These are phyloP conservation scores for Trichoderma polysporum DNA, from an alignment of 2,329 filamentous ascomycete genomes.

Conservation along the genomic window DNA sequence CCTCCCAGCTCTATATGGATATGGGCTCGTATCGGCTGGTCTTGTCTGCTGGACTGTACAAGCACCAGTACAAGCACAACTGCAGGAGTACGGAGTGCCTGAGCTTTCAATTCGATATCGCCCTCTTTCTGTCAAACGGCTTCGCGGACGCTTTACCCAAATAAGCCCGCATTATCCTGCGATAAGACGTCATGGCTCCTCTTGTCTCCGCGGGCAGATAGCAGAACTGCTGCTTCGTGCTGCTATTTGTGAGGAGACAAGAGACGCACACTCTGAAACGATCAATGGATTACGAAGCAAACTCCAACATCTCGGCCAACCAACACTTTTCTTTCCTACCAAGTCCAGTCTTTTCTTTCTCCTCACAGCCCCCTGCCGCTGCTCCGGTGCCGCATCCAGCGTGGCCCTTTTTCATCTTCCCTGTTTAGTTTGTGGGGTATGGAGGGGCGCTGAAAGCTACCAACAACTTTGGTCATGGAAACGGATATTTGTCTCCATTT, in stretches of 20 bases:
- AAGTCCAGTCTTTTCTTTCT: background rate
- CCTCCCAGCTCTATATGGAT: background rate
- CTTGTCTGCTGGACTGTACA: background rate
- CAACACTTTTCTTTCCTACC: no score
- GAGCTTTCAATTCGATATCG: background rate
- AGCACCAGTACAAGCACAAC: background rate
- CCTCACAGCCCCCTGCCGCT: background rate
- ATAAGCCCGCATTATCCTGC: background rate
- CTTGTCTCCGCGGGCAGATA: background rate
- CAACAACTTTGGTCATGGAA: background rate
- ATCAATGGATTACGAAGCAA: background rate
- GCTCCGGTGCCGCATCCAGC: background rate
- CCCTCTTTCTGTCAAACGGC: background rate
- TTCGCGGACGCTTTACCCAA: background rate
- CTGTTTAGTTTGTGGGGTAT: slow-evolving; percentile 4
- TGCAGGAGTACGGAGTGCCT: background rate
- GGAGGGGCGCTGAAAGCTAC: background rate
- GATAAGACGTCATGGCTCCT: slow-evolving; percentile 16
- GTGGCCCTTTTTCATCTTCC: background rate
- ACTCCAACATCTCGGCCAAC: background rate
- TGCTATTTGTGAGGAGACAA: no score
- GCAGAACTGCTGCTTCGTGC: no score
- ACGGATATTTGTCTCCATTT: slow-evolving; percentile 9
- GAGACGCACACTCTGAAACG: no score
- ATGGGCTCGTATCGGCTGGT: background rate